Base-by-base conservation (phyloP, 257 asterid species). In the Forsythia viridissima region DNA sequence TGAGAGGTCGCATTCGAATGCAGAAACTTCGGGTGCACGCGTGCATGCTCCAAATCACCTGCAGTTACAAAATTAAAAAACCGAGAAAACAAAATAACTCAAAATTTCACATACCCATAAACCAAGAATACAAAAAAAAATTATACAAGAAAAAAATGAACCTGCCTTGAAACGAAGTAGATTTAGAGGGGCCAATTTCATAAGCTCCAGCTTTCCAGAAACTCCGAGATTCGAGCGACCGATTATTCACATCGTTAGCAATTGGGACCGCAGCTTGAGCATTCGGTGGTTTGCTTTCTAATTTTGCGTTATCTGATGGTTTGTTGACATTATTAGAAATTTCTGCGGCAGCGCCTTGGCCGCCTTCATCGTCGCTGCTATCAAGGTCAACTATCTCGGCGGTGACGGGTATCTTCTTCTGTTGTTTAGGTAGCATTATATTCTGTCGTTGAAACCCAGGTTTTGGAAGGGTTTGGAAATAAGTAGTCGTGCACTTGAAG, bases 1-100 rank as follows among this genome's bases (percentile, higher is more conserved):
- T 94, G 99, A 63, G 95, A 92, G 70, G 99, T 94, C 30, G 99
- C 98, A 84, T 94, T 93, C 7, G 99, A 88, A 89, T 94, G 99
- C 79, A 94, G 81, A 85, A 93, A 94, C 89, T 91, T 94, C 6
- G 99, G 99, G 83, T 94, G 92, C 79, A 94, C 99, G 4, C 99
- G 96, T 9, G 98, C 97, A 82, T 91, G 99, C 83, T 93, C 97
- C 92, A 94, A 79, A 76, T 88, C 95, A 82, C 92, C 98, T 94
- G 68, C 71, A 87, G 79, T 63, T 46, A 80, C 80, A 74, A 72
- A 44, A 77, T 24, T 15, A 8, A 57, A 63, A 24, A 70, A 70
- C 41, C 39, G 34, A 42, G 16, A 8, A 68, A 21, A 0, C 37
- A 8, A 72, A 30, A 73, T 13, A 61, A 43, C 76, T 8, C 42